These are phyloP conservation scores for Filobasidium floriforme DNA, from an alignment of 768 basidiomycete species.

Conservation along the genomic window DNA sequence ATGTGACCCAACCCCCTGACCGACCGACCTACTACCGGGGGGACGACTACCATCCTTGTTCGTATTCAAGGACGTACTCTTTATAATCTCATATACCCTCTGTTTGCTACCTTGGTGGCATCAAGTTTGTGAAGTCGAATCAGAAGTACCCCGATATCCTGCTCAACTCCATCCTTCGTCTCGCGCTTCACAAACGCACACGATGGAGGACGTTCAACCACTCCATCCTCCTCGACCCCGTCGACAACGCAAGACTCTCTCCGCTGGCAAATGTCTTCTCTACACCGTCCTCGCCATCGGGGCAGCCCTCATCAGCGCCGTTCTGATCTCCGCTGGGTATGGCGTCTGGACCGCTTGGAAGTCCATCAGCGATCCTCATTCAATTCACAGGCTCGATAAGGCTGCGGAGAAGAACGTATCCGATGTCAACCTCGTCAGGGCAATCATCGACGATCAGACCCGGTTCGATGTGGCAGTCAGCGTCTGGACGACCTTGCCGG, in stretches of 20 bases:
- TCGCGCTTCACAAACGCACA: background rate
- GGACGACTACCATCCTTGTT: too few species aligned
- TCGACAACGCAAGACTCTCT: background rate
- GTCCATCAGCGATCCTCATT: background rate
- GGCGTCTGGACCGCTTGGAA: background rate
- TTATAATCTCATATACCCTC: too few species aligned
- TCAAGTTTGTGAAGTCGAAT: too few species aligned
- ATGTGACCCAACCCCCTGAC: too few species aligned
- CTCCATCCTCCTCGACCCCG: background rate
- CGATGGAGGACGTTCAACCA: background rate
- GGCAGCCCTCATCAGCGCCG: background rate
- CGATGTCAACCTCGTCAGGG: background rate
- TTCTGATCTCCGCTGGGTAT: background rate
- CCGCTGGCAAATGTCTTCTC: background rate
- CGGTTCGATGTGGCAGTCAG: background rate
- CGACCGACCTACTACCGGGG: too few species aligned
- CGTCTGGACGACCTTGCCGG: background rate
- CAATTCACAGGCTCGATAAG: background rate
- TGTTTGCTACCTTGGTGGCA: too few species aligned
- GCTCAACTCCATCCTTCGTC: too few species aligned
- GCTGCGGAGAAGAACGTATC: background rate
- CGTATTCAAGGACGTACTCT: too few species aligned
- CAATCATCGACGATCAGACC: background rate
- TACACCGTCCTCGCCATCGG: background rate
- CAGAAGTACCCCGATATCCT: too few species aligned